Evolutionary conservation across 148 eudicot genomes (phyloP), one percentile per base, ranked within the genome.

Genomic region (Fallopia convolvulus): DNA sequence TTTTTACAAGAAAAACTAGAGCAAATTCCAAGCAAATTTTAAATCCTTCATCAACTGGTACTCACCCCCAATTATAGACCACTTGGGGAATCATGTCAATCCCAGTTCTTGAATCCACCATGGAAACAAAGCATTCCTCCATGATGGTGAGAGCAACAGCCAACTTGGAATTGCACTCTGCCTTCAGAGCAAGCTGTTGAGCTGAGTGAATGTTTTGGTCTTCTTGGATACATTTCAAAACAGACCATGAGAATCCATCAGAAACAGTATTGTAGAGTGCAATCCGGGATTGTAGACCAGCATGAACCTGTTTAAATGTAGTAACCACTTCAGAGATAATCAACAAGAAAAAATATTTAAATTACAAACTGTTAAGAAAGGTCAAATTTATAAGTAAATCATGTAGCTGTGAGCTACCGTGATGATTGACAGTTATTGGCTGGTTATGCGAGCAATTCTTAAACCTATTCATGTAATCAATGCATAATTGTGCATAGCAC

Each of bases 81-180:
- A 92, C 99, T 77, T 95, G 99, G 73, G 99, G 97, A 83, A 95
- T 92, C 97, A 95, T 92, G 84, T 91, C 90, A 77, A 92, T 86
- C 80, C 99, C 99, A 44, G 99, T 95, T 77, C 96, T 88, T 78
- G 93, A 86, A 86, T 95, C 99, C 78, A 91, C 90, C 99, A 95
- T 92, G 53, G 99, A 88, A 44, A 91, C 88, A 88, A 95, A 95
- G 80, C 99, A 95, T 84, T 95, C 99, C 83, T 95, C 97, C 99
- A 95, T 89, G 53, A 95, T 91, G 53, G 92, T 92, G 74, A 91
- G 89, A 44, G 99, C 97, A 86, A 92, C 97, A 77, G 97, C 97
- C 79, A 95, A 84, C 83, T 92, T 95, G 66, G 91, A 83, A 83
- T 95, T 92, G 92, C 97, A 92, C 85, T 95, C 97, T 75, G 97